Percentiles rank a stretch among this genome's conserved stretches.
These are phyloP conservation scores for Neurospora sp. DNA, from an alignment of 495 filamentous ascomycete genomes.

Conservation along the genomic window DNA sequence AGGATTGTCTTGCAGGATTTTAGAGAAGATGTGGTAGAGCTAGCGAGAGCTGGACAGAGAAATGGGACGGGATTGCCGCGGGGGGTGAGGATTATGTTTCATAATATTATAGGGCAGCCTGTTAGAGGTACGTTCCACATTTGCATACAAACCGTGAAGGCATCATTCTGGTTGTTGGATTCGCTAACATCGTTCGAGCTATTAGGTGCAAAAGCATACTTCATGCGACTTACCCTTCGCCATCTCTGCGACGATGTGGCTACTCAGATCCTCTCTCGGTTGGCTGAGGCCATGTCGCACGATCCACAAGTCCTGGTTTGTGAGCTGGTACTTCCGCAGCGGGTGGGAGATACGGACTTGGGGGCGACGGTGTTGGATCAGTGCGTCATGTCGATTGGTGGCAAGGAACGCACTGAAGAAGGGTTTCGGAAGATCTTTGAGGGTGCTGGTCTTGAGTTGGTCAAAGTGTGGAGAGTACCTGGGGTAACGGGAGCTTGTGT, in stretches of 20 bases:
- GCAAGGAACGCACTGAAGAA: slow-evolving; percentile 19
- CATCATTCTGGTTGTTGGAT: background rate
- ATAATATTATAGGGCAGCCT: slow-evolving; percentile 13
- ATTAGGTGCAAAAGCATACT: slow-evolving; percentile 15
- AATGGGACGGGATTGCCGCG: background rate
- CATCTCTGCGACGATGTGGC: slow-evolving; percentile 12
- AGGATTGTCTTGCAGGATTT: slow-evolving; percentile 9
- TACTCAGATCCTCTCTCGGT: slow-evolving; percentile 9
- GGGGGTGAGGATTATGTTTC: slow-evolving; percentile 3
- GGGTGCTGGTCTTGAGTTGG: slow-evolving; percentile 17
- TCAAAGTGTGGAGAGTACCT: slow-evolving; percentile 18
- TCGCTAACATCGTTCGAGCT: background rate
- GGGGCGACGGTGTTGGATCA: slow-evolving; percentile 15
- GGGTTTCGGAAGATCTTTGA: slow-evolving; percentile 17
- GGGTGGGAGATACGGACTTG: slow-evolving; percentile 13
- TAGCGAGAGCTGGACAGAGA: slow-evolving; percentile 3
- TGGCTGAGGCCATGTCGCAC: slow-evolving; percentile 11
- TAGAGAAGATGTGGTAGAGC: slow-evolving; percentile 3
- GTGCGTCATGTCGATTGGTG: slow-evolving; percentile 21
- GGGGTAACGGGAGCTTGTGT: slow-evolving; percentile 12
- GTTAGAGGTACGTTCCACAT: slow-evolving; percentile 7
- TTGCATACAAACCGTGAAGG: background rate
- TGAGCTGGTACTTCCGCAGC: slow-evolving; percentile 21
- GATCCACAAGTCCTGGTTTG: slow-evolving; percentile 18
- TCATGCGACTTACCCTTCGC: slow-evolving; percentile 17